Base-by-base conservation (phyloP, 2,329 filamentous ascomycete genomes). In the Phyllosticta paracitricarpa region DNA sequence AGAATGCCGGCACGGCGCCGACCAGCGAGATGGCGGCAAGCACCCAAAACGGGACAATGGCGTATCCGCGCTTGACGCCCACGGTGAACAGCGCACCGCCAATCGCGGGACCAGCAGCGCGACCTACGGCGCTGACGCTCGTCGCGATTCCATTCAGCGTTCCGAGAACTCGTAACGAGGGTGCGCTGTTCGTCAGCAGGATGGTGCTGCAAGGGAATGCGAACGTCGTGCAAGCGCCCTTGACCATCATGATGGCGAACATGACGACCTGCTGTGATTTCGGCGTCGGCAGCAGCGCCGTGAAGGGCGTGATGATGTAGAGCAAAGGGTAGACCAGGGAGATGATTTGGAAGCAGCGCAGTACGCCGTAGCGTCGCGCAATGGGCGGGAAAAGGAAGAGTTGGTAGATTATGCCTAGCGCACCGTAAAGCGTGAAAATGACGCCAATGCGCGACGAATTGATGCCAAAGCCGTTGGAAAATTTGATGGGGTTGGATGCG, bases 121-220 rank as follows among this genome's bases (percentile, higher is more conserved):
- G 80, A 1, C 92, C 93, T 4, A 97, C 73, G 0, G 89, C 91
- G 65, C 86, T 88, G 35, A 92, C 84, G 61, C 87, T 89, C 0
- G 92, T 96, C 0, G 91, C 92, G 64, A 96, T 85, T 2, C 93
- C 94, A 69, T 97, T 97, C 61, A 97, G 77, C 0, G 92, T 97
- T 1, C 91, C 92, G 4, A 97, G 81, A 9, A 96, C 83, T 53
- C 82, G 79, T 17, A 96, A 77, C 60, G 87, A 91, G 0, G 81
- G 76, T 4, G 91, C 91, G 9, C 87, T 90, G 75, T 97, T 97
- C 28, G 92, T 97, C 48, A 97, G 82, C 56, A 97, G 79, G 67
- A 97, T 97, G 5, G 90, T 96, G 26, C 84, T 87, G 68, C 89
- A 94, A 0, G 94, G 93, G 71, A 97, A 97, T 0, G 88, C 88